Conservation (phyloP, 345 rosid genomes). For the Iberis pinnata region DNA sequence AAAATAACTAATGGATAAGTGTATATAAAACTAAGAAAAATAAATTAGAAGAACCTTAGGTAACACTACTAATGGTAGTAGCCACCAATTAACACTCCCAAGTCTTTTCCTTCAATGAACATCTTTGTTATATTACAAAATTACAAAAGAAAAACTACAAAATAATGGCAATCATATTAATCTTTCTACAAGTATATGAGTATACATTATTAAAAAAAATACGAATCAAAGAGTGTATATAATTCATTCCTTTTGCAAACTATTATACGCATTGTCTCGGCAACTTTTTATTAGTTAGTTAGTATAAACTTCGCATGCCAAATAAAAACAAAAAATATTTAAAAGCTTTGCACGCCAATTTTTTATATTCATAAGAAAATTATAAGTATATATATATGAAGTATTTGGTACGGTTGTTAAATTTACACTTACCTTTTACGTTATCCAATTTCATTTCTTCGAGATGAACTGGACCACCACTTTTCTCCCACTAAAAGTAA, state of each 20-base stretch:
- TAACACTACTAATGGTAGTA: slow-evolving; percentile 24
- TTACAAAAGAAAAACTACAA: slow-evolving; percentile 13
- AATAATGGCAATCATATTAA: slow-evolving; percentile 20
- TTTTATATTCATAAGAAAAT: not conserved
- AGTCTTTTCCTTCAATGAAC: slow-evolving; percentile 31
- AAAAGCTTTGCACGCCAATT: slow-evolving; percentile 4
- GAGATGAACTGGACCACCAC: slow-evolving; percentile 18
- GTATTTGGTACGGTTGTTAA: slow-evolving; percentile 22
- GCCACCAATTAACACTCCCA: slow-evolving; percentile 25
- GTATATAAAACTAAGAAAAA: slow-evolving; percentile 7
- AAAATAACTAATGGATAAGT: not conserved
- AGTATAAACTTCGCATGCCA: slow-evolving; percentile 17
- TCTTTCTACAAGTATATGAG: not conserved
- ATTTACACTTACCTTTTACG: slow-evolving; percentile 26
- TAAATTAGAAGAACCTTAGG: slow-evolving; percentile 12
- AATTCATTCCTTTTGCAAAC: not conserved
- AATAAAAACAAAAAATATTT: not conserved
- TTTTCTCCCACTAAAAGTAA: slow-evolving; percentile 12
- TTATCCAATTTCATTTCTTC: slow-evolving; percentile 20
- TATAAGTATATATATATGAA: slow-evolving; percentile 20
- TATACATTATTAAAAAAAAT: slow-evolving; percentile 12
- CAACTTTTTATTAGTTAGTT: slow-evolving; percentile 6
- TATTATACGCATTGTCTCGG: slow-evolving; percentile 9
- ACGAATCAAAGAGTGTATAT: slow-evolving; percentile 24
- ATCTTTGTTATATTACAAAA: not conserved